Evolutionary conservation across 441 rosid genomes (phyloP).

Genomic region (Croton setiger): DNA sequence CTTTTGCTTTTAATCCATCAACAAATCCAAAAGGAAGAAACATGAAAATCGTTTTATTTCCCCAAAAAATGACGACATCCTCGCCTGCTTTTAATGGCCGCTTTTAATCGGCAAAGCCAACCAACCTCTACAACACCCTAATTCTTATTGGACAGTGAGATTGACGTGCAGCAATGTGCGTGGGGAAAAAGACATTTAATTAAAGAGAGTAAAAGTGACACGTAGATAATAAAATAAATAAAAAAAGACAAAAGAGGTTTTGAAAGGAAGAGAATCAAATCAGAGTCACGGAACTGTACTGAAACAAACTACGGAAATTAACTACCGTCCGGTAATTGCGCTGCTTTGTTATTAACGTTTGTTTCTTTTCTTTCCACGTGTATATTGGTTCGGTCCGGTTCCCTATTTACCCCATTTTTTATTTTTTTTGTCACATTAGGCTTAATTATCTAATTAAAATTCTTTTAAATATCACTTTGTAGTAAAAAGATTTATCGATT

Average conservation of each 20-base stretch:
- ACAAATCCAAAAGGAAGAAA: constrained; percentile 4
- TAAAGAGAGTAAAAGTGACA: background rate
- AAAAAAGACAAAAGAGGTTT: background rate
- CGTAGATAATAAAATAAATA: background rate
- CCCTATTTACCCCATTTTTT: no score
- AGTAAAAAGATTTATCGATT: no score
- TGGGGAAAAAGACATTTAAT: rapidly evolving
- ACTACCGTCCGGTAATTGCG: constrained; percentile 9
- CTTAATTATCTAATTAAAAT: no score
- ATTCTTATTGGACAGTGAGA: background rate
- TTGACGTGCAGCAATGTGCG: background rate
- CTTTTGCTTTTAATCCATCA: background rate
- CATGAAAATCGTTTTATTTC: background rate
- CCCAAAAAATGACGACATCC: background rate
- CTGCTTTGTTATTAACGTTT: background rate
- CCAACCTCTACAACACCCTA: no score
- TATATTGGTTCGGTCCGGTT: no score
- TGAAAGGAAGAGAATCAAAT: background rate
- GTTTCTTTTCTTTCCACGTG: background rate
- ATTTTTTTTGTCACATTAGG: no score
- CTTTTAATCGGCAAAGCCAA: no score
- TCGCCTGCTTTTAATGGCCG: background rate
- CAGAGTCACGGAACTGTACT: constrained; percentile 23
- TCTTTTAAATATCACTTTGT: no score
- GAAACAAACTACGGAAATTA: constrained; percentile 6